phyloP scores from a whole-genome alignment of 192 early-diverging fungal genomes.

The Linnemannia schmuckeri region DNA sequence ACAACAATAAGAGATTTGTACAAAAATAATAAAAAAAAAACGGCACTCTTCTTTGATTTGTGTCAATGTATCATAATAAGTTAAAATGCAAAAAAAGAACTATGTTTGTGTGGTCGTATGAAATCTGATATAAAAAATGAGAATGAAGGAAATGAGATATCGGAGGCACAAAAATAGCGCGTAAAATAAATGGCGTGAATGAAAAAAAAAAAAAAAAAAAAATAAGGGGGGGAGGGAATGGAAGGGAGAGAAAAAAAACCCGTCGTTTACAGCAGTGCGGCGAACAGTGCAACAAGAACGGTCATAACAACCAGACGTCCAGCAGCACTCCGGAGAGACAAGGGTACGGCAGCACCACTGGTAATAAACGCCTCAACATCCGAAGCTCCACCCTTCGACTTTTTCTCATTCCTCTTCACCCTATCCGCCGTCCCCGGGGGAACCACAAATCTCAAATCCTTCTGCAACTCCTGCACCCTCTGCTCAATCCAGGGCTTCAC shows the following conservation, averaged over 20 bases:
- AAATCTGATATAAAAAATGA: too few species aligned
- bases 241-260: background rate
- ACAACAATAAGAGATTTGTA: background rate
- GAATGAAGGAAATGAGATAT: background rate
- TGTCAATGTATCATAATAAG: background rate
- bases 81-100: background rate
- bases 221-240: too few species aligned
- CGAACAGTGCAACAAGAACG: background rate
- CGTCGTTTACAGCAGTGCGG: background rate
- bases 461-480: background rate
- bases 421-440: background rate
- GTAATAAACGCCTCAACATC: background rate
- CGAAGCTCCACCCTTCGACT: background rate
- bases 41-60: background rate
- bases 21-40: background rate
- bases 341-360: background rate
- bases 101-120: background rate
- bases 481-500: conserved; percentile 11
- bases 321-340: too few species aligned
- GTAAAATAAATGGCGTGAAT: background rate
- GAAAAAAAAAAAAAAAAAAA: background rate
- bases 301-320: background rate
- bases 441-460: conserved; percentile 12
- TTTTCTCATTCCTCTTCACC: background rate
- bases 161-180: background rate